Conservation (phyloP, 176 grass and related monocot genomes). For the Pontederia paniculata region DNA sequence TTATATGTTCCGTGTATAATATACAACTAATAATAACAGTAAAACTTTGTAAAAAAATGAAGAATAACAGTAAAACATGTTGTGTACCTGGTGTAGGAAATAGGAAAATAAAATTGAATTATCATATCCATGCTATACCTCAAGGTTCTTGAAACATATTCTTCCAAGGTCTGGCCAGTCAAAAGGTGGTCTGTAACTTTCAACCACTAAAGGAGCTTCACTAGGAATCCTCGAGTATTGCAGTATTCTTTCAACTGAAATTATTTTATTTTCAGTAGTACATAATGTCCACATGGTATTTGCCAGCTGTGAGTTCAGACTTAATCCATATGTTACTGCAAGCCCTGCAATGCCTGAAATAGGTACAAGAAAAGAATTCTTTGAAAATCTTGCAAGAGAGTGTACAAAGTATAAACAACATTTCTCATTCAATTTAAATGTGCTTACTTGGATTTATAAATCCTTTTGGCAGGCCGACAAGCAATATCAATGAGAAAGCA, state of each 20-base stretch:
- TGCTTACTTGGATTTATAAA: constrained; percentile 91
- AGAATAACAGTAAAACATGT: background rate
- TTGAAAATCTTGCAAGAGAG: background rate
- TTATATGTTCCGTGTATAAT: too few relatives aligned
- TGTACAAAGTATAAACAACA: background rate
- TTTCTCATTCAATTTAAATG: background rate
- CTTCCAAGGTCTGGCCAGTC: constrained; percentile 67
- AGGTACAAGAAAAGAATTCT: constrained; percentile 11
- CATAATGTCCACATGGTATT: constrained; percentile 80
- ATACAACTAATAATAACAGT: background rate
- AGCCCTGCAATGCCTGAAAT: constrained; percentile 80
- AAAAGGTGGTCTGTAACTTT: constrained; percentile 28
- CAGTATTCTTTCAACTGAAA: constrained; percentile 95
- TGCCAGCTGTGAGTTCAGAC: constrained; percentile 66
- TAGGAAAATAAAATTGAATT: background rate
- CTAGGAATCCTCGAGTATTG: constrained; percentile 73
- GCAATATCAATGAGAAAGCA: constrained; percentile 61
- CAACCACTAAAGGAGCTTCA: constrained; percentile 75
- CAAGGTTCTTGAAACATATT: constrained; percentile 63
- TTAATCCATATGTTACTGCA: constrained; percentile 86
- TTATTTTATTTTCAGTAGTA: constrained; percentile 91
- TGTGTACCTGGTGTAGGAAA: background rate
- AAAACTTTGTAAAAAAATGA: background rate
- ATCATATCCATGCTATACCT: constrained; percentile 32
- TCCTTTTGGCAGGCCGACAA: constrained; percentile 81